These are phyloP conservation scores for Hibiscus mutabilis DNA, from an alignment of 345 rosid genomes.

Conservation along the genomic window DNA sequence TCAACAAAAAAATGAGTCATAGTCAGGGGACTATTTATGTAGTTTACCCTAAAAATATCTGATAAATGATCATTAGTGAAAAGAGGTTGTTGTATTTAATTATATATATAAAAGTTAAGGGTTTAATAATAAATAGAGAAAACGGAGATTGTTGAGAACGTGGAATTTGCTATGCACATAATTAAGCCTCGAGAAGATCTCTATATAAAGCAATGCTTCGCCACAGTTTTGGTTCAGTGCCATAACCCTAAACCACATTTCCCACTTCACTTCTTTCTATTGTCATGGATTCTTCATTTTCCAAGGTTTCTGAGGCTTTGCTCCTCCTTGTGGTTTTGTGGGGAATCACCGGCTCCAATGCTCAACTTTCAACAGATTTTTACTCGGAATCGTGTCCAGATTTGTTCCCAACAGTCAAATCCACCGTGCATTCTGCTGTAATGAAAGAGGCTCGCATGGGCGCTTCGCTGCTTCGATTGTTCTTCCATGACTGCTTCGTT, in stretches of 20 bases:
- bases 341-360: slow-evolving; percentile 24
- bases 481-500: slow-evolving; percentile 93
- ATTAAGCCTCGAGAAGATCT: slow-evolving; percentile 9
- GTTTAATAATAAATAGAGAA: too few relatives aligned
- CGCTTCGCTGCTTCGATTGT: slow-evolving; percentile 76
- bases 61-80: too few relatives aligned
- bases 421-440: slow-evolving; percentile 48
- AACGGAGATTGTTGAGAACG: background rate
- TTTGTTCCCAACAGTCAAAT: slow-evolving; percentile 38
- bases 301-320: slow-evolving; percentile 19
- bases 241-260: background rate
- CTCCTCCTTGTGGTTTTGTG: slow-evolving; percentile 27
- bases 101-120: too few relatives aligned
- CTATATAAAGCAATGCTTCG: slow-evolving; percentile 37
- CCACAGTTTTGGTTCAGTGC: background rate
- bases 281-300: slow-evolving; percentile 25
- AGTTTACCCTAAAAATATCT: too few relatives aligned
- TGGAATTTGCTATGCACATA: slow-evolving; percentile 16
- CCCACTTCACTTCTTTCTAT: background rate
- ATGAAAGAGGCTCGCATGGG: slow-evolving; percentile 52
- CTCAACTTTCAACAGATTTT: slow-evolving; percentile 63
- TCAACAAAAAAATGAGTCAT: too few relatives aligned
- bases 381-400: slow-evolving; percentile 66
- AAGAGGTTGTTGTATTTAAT: too few relatives aligned
- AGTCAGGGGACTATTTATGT: too few relatives aligned